Conservation (phyloP, 768 basidiomycete genomes). For the Pholiota molesta region DNA sequence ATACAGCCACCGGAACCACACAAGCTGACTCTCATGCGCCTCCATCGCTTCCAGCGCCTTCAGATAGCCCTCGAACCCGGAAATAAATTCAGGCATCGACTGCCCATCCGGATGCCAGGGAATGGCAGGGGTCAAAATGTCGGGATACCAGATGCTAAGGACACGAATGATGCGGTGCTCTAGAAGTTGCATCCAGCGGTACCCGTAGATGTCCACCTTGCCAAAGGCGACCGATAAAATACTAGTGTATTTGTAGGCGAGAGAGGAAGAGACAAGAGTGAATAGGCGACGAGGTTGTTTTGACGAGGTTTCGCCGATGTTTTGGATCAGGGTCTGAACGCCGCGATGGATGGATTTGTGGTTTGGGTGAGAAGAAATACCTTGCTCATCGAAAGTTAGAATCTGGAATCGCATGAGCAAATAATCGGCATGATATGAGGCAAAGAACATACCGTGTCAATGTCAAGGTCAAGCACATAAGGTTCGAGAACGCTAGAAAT, state of each 20-base stretch:
- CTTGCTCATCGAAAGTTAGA: conserved; percentile 79
- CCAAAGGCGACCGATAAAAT: conserved; percentile 51
- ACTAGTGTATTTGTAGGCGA: conserved; percentile 63
- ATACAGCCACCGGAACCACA: conserved; percentile 91
- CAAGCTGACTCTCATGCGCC: conserved; percentile 73
- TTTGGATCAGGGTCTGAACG: conserved; percentile 45
- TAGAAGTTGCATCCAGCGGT: conserved; percentile 25
- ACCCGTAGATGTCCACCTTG: conserved; percentile 47
- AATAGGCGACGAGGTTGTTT: conserved; percentile 47
- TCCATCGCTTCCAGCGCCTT: conserved; percentile 69
- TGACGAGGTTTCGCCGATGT: conserved; percentile 21
- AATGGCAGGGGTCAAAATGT: conserved; percentile 12
- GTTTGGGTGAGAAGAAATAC: conserved; percentile 87
- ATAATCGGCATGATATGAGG: too few relatives aligned
- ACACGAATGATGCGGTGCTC: conserved; percentile 24
- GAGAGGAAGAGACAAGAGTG: conserved; percentile 60
- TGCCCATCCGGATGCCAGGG: conserved; percentile 21
- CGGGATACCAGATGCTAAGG: conserved; percentile 20
- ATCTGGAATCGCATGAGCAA: conserved; percentile 52
- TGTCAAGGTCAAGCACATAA: conserved; percentile 60
- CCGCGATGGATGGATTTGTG: conserved; percentile 73
- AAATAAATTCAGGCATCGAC: conserved; percentile 51
- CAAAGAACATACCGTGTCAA: conserved; percentile 56
- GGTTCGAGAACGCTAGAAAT: conserved; percentile 62
- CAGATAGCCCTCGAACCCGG: conserved; percentile 57